phyloP scores from a whole-genome alignment of 2,329 filamentous ascomycete species.

The Lithohypha guttulata region DNA sequence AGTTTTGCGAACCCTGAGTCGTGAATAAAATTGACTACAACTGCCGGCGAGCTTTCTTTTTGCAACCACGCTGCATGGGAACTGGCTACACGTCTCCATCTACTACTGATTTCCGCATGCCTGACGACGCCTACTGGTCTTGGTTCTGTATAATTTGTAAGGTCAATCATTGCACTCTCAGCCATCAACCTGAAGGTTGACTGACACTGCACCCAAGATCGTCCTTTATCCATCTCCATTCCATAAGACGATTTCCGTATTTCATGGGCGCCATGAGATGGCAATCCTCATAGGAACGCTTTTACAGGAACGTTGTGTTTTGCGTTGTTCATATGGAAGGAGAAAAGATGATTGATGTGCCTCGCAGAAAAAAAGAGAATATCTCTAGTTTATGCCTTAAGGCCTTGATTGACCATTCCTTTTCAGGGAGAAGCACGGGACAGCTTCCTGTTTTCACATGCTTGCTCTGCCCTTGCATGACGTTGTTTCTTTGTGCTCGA shows the following conservation, averaged over 20 bases:
- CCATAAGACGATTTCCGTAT: constrained; percentile 25
- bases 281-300: constrained; percentile 25
- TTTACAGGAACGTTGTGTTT: constrained; percentile 24
- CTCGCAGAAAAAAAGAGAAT: too few relatives aligned
- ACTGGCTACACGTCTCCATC: too few relatives aligned
- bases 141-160: constrained; percentile 12
- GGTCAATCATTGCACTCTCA: constrained; percentile 25
- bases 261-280: constrained; percentile 23
- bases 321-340: constrained; percentile 23
- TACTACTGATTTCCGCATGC: too few relatives aligned
- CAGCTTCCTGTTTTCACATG: too few relatives aligned
- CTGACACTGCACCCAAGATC: constrained; percentile 25
- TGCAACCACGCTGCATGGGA: too few relatives aligned
- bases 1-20: too few relatives aligned
- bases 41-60: too few relatives aligned
- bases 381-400: too few relatives aligned
- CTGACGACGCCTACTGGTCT: too few relatives aligned
- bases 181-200: constrained; percentile 17
- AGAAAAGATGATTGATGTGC: constrained; percentile 14
- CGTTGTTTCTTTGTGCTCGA: constrained; percentile 11
- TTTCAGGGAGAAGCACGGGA: too few relatives aligned
- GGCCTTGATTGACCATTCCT: too few relatives aligned
- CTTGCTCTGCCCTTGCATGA: constrained; percentile 15
- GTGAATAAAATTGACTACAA: too few relatives aligned
- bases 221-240: constrained; percentile 22